These are phyloP conservation scores for Dendrostoma leiphaemia DNA, from an alignment of 2,329 filamentous ascomycete genomes.

Conservation along the genomic window DNA sequence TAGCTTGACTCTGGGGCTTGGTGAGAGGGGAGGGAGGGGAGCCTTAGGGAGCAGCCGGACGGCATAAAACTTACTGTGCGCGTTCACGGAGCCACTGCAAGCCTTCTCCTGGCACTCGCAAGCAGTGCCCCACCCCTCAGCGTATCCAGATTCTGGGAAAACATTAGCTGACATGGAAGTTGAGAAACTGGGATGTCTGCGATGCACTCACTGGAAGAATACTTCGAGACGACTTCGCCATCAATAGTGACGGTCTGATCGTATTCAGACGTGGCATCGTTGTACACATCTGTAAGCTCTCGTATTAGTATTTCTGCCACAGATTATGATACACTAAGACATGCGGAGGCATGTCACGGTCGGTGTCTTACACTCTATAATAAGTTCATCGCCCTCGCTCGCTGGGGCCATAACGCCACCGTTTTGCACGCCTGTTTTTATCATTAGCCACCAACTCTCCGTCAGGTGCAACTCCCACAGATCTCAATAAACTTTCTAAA, in stretches of 20 bases:
- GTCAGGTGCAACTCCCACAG: no score
- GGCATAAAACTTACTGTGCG: conserved; percentile 3
- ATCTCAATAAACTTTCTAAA: no score
- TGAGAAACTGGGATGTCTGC: neutral
- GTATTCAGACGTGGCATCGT: conserved; percentile 1
- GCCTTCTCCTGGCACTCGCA: conserved; percentile 5
- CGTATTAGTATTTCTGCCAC: no score
- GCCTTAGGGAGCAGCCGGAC: no score
- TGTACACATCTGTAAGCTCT: neutral
- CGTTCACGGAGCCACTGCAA: neutral
- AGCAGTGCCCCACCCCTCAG: conserved; percentile 6
- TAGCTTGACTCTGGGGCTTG: no score
- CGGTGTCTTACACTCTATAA: conserved; percentile 1
- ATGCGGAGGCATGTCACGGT: no score
- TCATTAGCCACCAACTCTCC: neutral
- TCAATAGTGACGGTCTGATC: conserved; percentile 4
- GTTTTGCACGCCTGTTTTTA: neutral
- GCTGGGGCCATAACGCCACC: neutral
- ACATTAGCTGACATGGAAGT: neutral
- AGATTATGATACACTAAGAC: no score
- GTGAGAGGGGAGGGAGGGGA: no score
- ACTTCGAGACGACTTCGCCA: neutral
- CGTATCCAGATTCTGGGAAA: conserved; percentile 1
- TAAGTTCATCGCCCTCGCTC: neutral
- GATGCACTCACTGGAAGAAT: neutral